phyloP scores from a whole-genome alignment of 805 yeast species.

The Candida odintsovae region DNA sequence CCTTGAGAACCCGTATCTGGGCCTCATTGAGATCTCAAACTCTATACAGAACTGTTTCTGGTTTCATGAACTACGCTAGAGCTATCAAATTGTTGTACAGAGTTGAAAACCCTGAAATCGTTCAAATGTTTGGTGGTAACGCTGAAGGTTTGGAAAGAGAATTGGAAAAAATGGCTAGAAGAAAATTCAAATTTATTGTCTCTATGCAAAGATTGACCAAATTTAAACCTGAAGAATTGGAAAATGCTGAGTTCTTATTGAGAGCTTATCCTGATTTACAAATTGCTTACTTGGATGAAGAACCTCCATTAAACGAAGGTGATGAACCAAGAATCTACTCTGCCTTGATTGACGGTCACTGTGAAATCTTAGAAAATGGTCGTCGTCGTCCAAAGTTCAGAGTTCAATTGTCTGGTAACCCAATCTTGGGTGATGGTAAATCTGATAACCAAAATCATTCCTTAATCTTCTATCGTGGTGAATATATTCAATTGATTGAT shows the following conservation, averaged over 20 bases:
- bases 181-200: conserved; percentile 76
- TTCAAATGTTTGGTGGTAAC: conserved; percentile 97
- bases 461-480: conserved; percentile 76
- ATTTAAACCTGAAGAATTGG: conserved; percentile 69
- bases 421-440: conserved; percentile 84
- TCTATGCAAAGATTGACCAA: conserved; percentile 81
- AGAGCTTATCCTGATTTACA: conserved; percentile 82
- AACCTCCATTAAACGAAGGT: conserved; percentile 67
- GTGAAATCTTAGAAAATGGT: conserved; percentile 66
- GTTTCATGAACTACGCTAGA: conserved; percentile 97
- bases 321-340: conserved; percentile 71
- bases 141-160: conserved; percentile 95
- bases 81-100: conserved; percentile 91
- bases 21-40: conserved; percentile 97
- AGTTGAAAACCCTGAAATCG: conserved; percentile 92
- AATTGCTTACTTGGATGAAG: conserved; percentile 93
- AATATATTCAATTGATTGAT: conserved; percentile 77
- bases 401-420: conserved; percentile 76
- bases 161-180: conserved; percentile 81
- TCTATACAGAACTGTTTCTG: conserved; percentile 92
- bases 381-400: conserved; percentile 72
- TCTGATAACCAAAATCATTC: conserved; percentile 86
- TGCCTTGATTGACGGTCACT: conserved; percentile 75
- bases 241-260: conserved; percentile 73
- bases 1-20: conserved; percentile 96